Conservation (phyloP, 345 rosid genomes). For the Iberis pinnata region DNA sequence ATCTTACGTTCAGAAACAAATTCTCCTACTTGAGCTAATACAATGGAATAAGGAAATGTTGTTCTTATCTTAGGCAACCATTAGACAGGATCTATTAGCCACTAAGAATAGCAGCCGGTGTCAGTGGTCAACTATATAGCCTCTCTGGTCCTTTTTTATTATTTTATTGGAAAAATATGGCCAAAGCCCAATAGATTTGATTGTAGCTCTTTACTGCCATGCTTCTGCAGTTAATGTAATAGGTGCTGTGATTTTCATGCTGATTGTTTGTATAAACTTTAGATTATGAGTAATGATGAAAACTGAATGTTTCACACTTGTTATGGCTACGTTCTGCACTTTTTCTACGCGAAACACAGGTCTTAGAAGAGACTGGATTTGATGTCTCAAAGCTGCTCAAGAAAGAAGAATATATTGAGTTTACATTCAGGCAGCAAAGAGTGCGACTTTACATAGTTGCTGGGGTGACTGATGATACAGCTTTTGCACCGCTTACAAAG, state of each 20-base stretch:
- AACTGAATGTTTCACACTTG: not conserved
- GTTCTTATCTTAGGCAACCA: too few species aligned
- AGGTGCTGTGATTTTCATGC: not conserved
- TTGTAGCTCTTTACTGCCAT: not conserved
- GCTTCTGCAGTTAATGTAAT: not conserved
- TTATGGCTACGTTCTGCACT: not conserved
- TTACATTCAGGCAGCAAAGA: conserved; percentile 89
- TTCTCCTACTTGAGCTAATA: too few species aligned
- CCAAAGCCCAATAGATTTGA: too few species aligned
- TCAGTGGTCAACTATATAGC: too few species aligned
- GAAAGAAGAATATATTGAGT: conserved; percentile 77
- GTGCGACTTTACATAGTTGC: conserved; percentile 87
- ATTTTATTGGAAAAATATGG: too few species aligned
- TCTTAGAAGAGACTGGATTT: conserved; percentile 92
- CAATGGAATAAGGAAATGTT: too few species aligned
- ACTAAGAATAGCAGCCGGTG: too few species aligned
- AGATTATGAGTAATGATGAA: not conserved
- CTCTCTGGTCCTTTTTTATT: too few species aligned
- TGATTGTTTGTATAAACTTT: conserved; percentile 16
- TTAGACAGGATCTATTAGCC: too few species aligned
- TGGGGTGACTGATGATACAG: conserved; percentile 83
- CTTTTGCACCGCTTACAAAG: conserved; percentile 92
- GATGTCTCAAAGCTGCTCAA: conserved; percentile 78
- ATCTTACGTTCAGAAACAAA: too few species aligned
- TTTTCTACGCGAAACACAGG: conserved; percentile 42